Evolutionary conservation across 495 filamentous ascomycete genomes (phyloP), one percentile per base, ranked within the genome.

Genomic region (Choiromyces venosus): DNA sequence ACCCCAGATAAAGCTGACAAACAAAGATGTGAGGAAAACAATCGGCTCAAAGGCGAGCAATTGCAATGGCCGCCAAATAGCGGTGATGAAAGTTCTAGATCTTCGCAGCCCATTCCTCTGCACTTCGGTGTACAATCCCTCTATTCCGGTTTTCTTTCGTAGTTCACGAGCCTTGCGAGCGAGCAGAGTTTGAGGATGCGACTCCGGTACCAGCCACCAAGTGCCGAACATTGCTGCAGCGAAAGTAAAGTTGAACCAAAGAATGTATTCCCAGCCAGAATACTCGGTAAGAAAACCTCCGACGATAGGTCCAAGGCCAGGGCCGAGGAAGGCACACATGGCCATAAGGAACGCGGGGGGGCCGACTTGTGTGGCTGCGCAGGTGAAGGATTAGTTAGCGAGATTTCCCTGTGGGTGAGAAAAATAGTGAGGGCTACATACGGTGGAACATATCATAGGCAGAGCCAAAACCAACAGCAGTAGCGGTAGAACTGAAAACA

Each of bases 1-100:
- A 9, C 90, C 93, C 79, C 93, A 93, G 73, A 93, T 87, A 80
- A 93, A 93, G 61, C 90, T 86, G 88, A 96, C 89, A 82, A 95
- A 96, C 67, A 95, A 85, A 56, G 87, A 91, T 14, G 94, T 78
- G 0, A 90, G 77, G 0, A 91, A 83, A 35, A 96, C 88, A 70
- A 97, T 92, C 10, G 92, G 93, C 82, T 96, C 93, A 52, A 84
- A 86, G 79, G 93, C 86, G 6, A 96, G 86, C 67, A 96, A 87
- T 71, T 90, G 85, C 76, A 96, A 83, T 1, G 93, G 93, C 52
- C 93, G 88, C 73, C 85, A 88, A 65, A 96, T 52, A n/a, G 96
- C 84, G 82, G 94, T 90, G 38, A 36, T 84, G 81, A 76, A 94
- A 86, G 37, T 25, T 72, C 25, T 74, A 74, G 37, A 64, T 42